These are phyloP conservation scores for Penicillium sp. DNA, from an alignment of 2,329 filamentous ascomycete species.

Conservation along the genomic window DNA sequence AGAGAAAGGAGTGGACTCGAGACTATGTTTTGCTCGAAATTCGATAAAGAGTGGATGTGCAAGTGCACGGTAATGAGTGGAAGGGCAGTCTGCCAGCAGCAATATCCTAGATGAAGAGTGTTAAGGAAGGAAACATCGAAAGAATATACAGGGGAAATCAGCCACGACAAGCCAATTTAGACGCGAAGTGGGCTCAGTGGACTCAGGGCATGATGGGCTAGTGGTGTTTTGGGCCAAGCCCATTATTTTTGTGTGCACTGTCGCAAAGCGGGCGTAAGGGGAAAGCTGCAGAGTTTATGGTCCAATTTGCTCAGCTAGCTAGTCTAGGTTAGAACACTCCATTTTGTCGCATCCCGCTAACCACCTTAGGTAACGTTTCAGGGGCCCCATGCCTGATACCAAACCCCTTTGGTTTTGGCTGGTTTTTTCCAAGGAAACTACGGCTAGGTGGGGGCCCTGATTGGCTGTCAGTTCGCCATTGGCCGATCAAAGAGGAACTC, in stretches of 20 bases:
- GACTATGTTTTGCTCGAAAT: conserved; percentile 14
- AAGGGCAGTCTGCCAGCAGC: conserved; percentile 20
- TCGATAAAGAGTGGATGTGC: conserved; percentile 33
- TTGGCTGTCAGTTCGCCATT: not conserved
- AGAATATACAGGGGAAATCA: conserved; percentile 6
- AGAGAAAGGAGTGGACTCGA: conserved; percentile 21
- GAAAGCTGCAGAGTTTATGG: conserved; percentile 17
- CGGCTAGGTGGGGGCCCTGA: not conserved
- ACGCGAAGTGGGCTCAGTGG: conserved; percentile 16
- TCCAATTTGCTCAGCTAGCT: conserved; percentile 7
- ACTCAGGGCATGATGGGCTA: conserved; percentile 12
- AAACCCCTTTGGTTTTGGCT: not conserved
- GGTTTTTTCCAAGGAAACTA: not conserved
- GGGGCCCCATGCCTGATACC: conserved; percentile 18
- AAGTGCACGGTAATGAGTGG: conserved; percentile 28
- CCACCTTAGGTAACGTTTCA: not conserved
- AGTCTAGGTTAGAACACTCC: conserved; percentile 4
- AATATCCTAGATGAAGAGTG: conserved; percentile 1
- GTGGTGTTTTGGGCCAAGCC: conserved; percentile 10
- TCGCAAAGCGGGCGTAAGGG: conserved; percentile 18
- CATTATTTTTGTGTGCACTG: conserved; percentile 2
- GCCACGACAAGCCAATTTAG: conserved; percentile 6
- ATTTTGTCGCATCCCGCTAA: not conserved
- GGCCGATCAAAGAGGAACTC: not conserved
- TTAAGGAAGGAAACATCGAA: conserved; percentile 4